A percentile compares a stretch with the other conserved stretches of the same genome.
Conservation (phyloP, 352 stramenopile species). For the Phytophthora hybrid region DNA sequence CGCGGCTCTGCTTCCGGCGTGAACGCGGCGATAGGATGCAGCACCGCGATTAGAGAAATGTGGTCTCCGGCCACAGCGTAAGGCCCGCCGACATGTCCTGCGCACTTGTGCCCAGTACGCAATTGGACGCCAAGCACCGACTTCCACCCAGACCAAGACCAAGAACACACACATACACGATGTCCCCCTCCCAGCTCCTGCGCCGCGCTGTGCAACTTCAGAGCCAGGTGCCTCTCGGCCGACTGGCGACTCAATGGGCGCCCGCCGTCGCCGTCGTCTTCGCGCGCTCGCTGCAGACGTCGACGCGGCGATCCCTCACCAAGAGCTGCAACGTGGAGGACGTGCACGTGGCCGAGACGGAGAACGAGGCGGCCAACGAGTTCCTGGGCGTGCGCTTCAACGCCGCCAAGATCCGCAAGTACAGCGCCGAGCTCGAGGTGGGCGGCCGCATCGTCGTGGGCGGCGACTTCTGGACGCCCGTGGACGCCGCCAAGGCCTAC, state of each 20-base stretch:
- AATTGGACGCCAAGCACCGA: no score
- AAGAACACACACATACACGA: no score
- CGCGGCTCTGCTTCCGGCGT: no score
- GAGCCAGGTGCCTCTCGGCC: neutral
- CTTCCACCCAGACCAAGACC: no score
- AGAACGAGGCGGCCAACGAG: conserved; percentile 51
- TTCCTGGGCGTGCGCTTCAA: conserved; percentile 77
- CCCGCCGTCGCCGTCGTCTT: neutral
- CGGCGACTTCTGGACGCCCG: conserved; percentile 74
- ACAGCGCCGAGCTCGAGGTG: conserved; percentile 54
- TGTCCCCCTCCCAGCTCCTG: neutral
- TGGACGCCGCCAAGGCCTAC: conserved; percentile 4
- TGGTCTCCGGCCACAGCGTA: neutral
- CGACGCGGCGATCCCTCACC: neutral
- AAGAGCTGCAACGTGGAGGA: conserved; percentile 25
- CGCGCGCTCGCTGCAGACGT: conserved; percentile 3
- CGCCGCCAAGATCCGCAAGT: conserved; percentile 32
- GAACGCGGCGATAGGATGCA: neutral
- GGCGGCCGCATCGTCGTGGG: conserved; percentile 66
- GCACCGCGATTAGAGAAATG: neutral
- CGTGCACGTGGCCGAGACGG: conserved; percentile 42
- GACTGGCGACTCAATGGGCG: neutral
- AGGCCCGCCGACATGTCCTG: no score
- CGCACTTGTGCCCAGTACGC: no score
- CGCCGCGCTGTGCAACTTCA: neutral